Percentiles rank a stretch among this genome's conserved stretches.
phyloP scores from a whole-genome alignment of 1,139 yeast genomes.

The Pichia sp. region DNA sequence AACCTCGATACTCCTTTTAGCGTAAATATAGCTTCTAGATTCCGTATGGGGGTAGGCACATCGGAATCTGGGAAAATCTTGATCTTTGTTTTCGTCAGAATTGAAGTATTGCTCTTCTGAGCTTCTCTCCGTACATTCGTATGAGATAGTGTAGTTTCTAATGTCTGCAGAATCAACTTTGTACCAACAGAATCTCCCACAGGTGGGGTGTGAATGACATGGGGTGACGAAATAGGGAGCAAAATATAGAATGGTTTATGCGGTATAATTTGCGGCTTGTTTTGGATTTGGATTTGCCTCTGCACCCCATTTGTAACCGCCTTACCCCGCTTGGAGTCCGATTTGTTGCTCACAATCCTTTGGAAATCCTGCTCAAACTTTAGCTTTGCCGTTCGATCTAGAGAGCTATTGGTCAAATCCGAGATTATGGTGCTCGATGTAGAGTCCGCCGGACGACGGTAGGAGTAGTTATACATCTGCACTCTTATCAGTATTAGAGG shows the following conservation, averaged over 20 bases:
- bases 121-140: conserved; percentile 33
- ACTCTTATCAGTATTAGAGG: conserved; percentile 60
- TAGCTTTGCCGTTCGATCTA: conserved; percentile 3
- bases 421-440: conserved; percentile 2
- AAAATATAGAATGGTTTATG: conserved; percentile 61
- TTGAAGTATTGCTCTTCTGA: conserved; percentile 17
- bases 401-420: conserved; percentile 12
- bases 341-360: conserved; percentile 9
- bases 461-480: conserved; percentile 57
- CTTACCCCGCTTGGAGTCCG: conserved; percentile 10
- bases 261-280: conserved; percentile 38
- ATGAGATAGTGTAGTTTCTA: conserved; percentile 46
- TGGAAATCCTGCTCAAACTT: conserved; percentile 15
- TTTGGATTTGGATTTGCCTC: conserved; percentile 14
- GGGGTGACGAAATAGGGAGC: conserved; percentile 63
- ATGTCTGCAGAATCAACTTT: conserved; percentile 53
- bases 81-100: background rate
- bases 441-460: background rate
- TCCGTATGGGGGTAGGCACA: conserved; percentile 40
- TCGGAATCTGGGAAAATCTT: conserved; percentile 13
- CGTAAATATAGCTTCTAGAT: conserved; percentile 51
- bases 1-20: conserved; percentile 59
- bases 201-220: conserved; percentile 55
- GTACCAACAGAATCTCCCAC: conserved; percentile 44
- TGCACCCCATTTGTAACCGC: conserved; percentile 19